Evolutionary conservation across 2,329 filamentous ascomycete genomes (phyloP), one percentile per base, ranked within the genome.

Genomic region (Alternaria arborescens): DNA sequence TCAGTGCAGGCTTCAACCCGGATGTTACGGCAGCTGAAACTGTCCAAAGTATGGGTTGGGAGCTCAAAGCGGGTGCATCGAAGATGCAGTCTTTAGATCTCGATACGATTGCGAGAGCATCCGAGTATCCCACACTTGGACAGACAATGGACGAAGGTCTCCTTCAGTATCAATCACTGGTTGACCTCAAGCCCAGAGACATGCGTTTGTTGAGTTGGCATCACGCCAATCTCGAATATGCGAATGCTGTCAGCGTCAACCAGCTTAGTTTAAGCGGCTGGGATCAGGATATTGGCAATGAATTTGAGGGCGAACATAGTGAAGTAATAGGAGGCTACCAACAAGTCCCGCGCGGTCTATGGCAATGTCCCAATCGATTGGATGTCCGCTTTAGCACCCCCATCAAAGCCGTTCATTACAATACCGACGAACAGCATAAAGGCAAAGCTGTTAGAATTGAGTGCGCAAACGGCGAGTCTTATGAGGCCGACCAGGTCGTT

Each of bases 241-340:
- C 94, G 64, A 99, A 98, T 77, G 95, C 95, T 2, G 92, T 89
- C 2, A 96, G 93, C 67, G 88, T 97, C 55, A 89, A 91, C 66
- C 90, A 91, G 64, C 86, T 99, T 18, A 98, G 94, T 77, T 86
- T 99, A 14, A 88, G 90, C 8, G 90, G 94, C 0, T 98, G 96
- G 92, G 96, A 99, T 78, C 93, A 99, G 71, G 96, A 99, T 74
- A 93, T 94, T 51, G 95, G 95, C 0, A 97, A 99, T 71, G 95
- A 99, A 75, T 99, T 97, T 82, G 94, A 97, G 77, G 95, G 95
- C 7, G 89, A 91, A 63, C 96, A 99, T 76, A 93, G 92, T 1
- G 94, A 97, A 86, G 88, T 99, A 4, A 86, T 96, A 26, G 95
- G 96, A 41, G 95, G 95, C 1, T 99, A 98, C 74, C 93, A 96